Conservation (phyloP, 2,329 filamentous ascomycete species). For the Clarireedia sp. region DNA sequence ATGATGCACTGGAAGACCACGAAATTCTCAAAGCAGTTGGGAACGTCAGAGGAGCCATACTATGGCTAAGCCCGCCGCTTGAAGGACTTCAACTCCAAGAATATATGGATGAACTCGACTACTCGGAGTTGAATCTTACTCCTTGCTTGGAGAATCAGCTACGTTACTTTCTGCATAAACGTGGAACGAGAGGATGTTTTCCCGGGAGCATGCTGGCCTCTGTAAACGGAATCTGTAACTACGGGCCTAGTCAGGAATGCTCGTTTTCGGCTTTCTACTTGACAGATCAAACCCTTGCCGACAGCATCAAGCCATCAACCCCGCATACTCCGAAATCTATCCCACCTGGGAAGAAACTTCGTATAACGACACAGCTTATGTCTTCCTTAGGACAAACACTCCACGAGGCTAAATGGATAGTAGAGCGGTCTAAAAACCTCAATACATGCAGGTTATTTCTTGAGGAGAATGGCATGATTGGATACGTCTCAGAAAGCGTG, state of each 20-base stretch:
- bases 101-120: background rate
- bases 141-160: background rate
- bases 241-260: background rate
- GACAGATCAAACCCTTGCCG: background rate
- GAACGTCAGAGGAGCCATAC: slow-evolving; percentile 2
- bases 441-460: background rate
- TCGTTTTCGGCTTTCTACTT: slow-evolving; percentile 3
- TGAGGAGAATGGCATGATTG: slow-evolving; percentile 9
- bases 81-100: background rate
- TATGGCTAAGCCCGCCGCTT: slow-evolving; percentile 3
- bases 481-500: background rate
- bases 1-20: background rate
- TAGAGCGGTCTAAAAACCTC: background rate
- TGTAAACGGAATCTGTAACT: background rate
- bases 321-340: background rate
- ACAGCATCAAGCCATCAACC: background rate
- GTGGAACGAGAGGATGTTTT: slow-evolving; percentile 2
- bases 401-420: slow-evolving; percentile 6
- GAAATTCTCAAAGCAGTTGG: slow-evolving; percentile 4
- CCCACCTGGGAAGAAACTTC: slow-evolving; percentile 1
- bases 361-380: background rate
- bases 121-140: background rate
- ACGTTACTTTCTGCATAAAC: background rate
- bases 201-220: background rate
- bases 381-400: slow-evolving; percentile 3